Conservation (phyloP, 1,139 yeast species). For the Candida sojae region DNA sequence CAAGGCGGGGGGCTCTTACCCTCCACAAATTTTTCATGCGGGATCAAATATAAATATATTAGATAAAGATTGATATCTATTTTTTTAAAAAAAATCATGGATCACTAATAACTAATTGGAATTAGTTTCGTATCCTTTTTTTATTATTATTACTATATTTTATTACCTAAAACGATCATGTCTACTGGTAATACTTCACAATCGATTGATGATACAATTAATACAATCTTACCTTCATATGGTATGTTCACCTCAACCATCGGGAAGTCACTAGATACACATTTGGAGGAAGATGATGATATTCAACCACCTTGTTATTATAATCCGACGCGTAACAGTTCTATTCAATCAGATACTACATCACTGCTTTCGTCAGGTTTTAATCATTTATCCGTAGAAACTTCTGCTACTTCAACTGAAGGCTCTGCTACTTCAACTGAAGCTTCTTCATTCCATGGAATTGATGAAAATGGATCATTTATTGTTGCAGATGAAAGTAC, state of each 20-base stretch:
- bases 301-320: conserved; percentile 14
- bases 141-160: neutral
- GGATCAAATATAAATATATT: too few relatives aligned
- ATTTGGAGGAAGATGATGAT: conserved; percentile 12
- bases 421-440: conserved; percentile 3
- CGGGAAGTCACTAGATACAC: conserved; percentile 11
- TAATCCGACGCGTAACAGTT: neutral
- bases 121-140: neutral
- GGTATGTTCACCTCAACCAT: conserved; percentile 49
- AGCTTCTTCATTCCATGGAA: neutral
- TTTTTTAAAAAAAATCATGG: too few relatives aligned
- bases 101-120: too few relatives aligned
- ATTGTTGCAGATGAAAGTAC: conserved; percentile 33
- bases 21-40: too few relatives aligned
- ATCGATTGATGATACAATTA: conserved; percentile 14
- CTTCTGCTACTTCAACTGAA: conserved; percentile 4
- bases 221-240: conserved; percentile 43
- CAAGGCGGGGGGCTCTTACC: too few relatives aligned
- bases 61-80: too few relatives aligned
- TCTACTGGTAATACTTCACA: neutral
- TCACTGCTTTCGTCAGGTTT: conserved; percentile 1
- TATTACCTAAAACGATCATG: neutral
- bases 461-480: conserved; percentile 9
- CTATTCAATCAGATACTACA: conserved; percentile 7
- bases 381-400: neutral